Evolutionary conservation across 2,329 filamentous ascomycete species (phyloP).

Genomic region (Diaporthe batatas): DNA sequence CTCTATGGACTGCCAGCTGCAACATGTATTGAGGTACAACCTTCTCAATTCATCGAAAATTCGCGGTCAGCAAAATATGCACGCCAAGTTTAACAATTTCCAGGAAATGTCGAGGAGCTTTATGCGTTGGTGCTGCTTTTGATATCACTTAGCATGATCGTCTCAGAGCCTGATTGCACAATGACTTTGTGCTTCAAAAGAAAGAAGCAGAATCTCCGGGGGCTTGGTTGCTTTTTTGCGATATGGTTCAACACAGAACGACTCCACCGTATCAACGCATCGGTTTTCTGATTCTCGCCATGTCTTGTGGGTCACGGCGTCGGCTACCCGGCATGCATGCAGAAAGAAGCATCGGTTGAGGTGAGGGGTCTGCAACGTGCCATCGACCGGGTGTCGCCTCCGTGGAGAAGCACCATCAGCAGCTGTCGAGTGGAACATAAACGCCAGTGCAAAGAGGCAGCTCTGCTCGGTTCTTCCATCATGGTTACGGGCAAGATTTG

Average conservation of each 20-base stretch:
- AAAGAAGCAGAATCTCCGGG: not conserved
- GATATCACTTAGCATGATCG: not conserved
- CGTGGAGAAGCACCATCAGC: not conserved
- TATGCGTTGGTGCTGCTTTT: slow-evolving; percentile 16
- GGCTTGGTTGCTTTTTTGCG: not conserved
- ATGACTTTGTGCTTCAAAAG: not conserved
- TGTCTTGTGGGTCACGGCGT: not conserved
- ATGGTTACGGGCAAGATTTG: not conserved
- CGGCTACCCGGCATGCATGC: slow-evolving; percentile 1
- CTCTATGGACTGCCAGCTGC: not conserved
- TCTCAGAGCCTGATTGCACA: not conserved
- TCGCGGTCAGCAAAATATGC: not conserved
- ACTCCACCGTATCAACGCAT: not conserved
- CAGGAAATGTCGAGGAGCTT: not conserved
- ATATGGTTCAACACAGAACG: not conserved
- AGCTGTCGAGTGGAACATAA: not conserved
- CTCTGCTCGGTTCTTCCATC: not conserved
- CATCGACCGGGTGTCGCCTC: slow-evolving; percentile 3
- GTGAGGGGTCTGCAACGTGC: slow-evolving; percentile 24
- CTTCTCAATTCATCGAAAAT: not conserved
- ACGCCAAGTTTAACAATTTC: slow-evolving; percentile 5
- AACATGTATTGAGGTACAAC: too few species aligned
- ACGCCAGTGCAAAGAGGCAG: not conserved
- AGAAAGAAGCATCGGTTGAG: not conserved
- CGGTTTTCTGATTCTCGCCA: not conserved